A percentile compares a stretch with the other conserved stretches of the same genome.
phyloP scores from a whole-genome alignment of 1,284 basidiomycete genomes.

The Marasmius fiardii region DNA sequence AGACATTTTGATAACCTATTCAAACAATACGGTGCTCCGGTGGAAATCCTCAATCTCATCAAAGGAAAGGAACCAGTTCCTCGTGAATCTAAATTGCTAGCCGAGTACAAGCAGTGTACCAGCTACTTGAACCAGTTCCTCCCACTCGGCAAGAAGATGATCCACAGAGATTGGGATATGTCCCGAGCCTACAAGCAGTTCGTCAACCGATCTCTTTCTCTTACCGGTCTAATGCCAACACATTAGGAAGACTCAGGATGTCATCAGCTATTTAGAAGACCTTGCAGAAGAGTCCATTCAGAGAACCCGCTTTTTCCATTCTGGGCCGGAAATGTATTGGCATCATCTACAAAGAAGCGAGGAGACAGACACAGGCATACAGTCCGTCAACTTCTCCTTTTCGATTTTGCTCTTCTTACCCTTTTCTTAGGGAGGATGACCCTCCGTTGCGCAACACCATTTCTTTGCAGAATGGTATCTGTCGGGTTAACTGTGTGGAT shows the following conservation, averaged over 20 bases:
- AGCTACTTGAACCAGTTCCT: constrained; percentile 95
- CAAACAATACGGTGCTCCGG: constrained; percentile 84
- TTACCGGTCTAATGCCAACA: neutral
- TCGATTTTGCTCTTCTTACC: neutral
- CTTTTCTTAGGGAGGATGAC: constrained; percentile 14
- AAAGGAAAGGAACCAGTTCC: constrained; percentile 81
- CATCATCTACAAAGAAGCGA: constrained; percentile 53
- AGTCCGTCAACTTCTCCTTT: neutral
- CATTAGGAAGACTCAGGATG: constrained; percentile 87
- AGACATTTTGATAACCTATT: constrained; percentile 94
- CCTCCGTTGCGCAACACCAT: constrained; percentile 64
- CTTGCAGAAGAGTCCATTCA: constrained; percentile 93
- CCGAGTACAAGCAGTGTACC: constrained; percentile 92
- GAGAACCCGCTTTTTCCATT: constrained; percentile 93
- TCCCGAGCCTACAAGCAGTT: constrained; percentile 86
- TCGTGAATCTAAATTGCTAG: constrained; percentile 90
- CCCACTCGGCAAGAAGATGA: constrained; percentile 82
- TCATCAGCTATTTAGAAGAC: constrained; percentile 94
- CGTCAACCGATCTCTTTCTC: constrained; percentile 18
- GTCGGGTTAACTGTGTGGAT: constrained; percentile 92
- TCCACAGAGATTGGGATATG: constrained; percentile 97
- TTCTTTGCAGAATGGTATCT: constrained; percentile 87
- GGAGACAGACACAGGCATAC: constrained; percentile 1
- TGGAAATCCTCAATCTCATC: constrained; percentile 96
- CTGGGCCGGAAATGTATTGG: constrained; percentile 73